Evolutionary conservation across 768 basidiomycete species (phyloP).

Genomic region (Pleurotus cornucopiae): DNA sequence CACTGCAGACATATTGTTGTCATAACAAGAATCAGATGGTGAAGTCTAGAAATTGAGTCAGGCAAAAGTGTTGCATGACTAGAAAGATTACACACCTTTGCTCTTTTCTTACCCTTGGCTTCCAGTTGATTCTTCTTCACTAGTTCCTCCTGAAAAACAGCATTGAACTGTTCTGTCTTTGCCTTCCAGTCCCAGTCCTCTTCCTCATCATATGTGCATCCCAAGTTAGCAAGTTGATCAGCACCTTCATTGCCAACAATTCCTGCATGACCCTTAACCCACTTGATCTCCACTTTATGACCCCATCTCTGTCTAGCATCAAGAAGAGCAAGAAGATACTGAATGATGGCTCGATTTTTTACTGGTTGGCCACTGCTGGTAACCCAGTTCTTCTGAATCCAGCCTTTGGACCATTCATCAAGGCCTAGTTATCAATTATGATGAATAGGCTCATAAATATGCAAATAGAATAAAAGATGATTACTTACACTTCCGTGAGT

Average conservation of each 20-base stretch:
- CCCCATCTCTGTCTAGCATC: conserved; percentile 44
- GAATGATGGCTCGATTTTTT: conserved; percentile 70
- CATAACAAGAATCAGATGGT: too few species aligned
- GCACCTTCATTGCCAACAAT: conserved; percentile 84
- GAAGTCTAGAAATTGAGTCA: too few species aligned
- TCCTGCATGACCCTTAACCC: conserved; percentile 80
- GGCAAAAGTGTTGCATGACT: too few species aligned
- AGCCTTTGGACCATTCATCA: conserved; percentile 61
- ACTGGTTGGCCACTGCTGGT: conserved; percentile 49
- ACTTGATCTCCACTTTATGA: conserved; percentile 56
- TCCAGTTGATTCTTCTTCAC: neutral
- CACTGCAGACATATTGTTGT: too few species aligned
- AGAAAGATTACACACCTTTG: too few species aligned
- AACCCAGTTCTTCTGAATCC: conserved; percentile 53
- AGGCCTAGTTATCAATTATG: conserved; percentile 47
- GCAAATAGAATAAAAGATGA: neutral
- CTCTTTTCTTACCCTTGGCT: neutral
- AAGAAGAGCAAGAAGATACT: conserved; percentile 63
- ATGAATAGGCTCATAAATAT: neutral
- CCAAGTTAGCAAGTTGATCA: conserved; percentile 66
- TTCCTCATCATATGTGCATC: conserved; percentile 33
- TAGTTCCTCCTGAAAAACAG: neutral
- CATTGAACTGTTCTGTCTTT: neutral
- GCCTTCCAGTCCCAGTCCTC: conserved; percentile 59
- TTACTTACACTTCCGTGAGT: conserved; percentile 70